A percentile compares a stretch with the other conserved stretches of the same genome.
Evolutionary conservation across 208 protist genomes (phyloP).

Genomic region (Tritrichomonas foetus): DNA sequence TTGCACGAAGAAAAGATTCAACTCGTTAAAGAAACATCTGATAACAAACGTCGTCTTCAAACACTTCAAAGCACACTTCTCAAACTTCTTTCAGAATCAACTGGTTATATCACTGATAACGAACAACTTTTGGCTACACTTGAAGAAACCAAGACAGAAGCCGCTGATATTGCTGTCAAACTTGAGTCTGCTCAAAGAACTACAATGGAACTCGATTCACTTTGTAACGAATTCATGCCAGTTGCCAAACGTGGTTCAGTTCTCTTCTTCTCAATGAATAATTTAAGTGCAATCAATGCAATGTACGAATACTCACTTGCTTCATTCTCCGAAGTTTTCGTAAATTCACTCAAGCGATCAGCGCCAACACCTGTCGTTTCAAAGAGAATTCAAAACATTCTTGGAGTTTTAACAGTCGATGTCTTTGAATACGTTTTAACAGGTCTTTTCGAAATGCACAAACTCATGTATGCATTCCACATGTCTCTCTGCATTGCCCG

Average conservation of each 20-base stretch:
- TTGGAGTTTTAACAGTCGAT: constrained; percentile 84
- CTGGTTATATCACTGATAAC: constrained; percentile 95
- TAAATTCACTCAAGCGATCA: constrained; percentile 79
- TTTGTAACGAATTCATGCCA: constrained; percentile 80
- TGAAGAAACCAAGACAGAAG: constrained; percentile 92
- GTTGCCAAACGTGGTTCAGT: constrained; percentile 88
- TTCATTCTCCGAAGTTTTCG: constrained; percentile 91
- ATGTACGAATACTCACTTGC: constrained; percentile 99
- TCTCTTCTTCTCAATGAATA: constrained; percentile 92
- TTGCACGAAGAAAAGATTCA: constrained; percentile 83
- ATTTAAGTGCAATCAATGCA: constrained; percentile 82
- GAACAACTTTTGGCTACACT: constrained; percentile 91
- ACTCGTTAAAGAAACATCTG: constrained; percentile 87
- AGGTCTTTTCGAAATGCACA: constrained; percentile 93
- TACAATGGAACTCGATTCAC: constrained; percentile 81
- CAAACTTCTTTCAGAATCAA: constrained; percentile 79
- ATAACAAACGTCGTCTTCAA: constrained; percentile 87
- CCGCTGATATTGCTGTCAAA: constrained; percentile 84
- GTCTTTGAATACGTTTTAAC: constrained; percentile 95
- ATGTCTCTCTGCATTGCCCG: constrained; percentile 86
- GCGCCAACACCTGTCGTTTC: constrained; percentile 71
- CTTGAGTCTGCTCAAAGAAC: constrained; percentile 83
- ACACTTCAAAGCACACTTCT: constrained; percentile 95
- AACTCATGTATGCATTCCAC: constrained; percentile 94
- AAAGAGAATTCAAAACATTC: constrained; percentile 89